Base-by-base conservation (phyloP, 208 protist species). In the Leishmania lainsoni region DNA sequence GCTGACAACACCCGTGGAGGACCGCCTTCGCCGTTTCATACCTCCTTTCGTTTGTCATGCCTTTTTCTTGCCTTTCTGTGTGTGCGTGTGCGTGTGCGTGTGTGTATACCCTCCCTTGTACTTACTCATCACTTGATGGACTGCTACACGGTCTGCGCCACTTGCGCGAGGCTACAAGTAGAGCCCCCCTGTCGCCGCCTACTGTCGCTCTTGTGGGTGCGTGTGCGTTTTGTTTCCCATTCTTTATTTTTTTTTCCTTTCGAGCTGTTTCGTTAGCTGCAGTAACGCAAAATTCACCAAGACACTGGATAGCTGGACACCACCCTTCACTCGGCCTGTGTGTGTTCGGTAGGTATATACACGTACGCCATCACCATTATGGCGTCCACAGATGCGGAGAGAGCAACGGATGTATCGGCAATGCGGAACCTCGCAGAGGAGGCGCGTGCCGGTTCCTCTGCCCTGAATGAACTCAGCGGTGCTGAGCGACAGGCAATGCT, bases 391-490 rank as follows among this genome's bases (percentile, higher is more conserved):
- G 51, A 49, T 16, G 20, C 16, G 22, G 75, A 79, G 35, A 26
- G 20, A 3, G 32, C 65, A 12, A 3, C 56, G 58, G 65, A 77
- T 48, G 42, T 22, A 26, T 48, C 65, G 58, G 81, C 65, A 22
- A 79, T 89, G 74, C 75, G 79, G 71, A 66, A 71, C 26, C 79
- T 78, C 68, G 96, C 97, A 22, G 35, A 87, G 48, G 86, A 68
- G 5, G 94, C 90, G 32, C 95, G 97, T 63, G 80, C 90, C 79
- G 85, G 86, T 56, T 89, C 87, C 14, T 74, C 78, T 17, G 81
- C 81, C 59, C 86, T 95, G 22, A 90, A 85, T 52, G 59, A 68
- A 22, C 80, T 94, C 5, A 72, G 80, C 10, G 81, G 76, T 66
- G 52, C 48, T 49, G 80, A 91, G 68, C 86, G 87, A 6, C 76